A percentile compares a stretch with the other conserved stretches of the same genome.
Conservation (phyloP, 257 asterid species). For the Nicotiana paniculata region DNA sequence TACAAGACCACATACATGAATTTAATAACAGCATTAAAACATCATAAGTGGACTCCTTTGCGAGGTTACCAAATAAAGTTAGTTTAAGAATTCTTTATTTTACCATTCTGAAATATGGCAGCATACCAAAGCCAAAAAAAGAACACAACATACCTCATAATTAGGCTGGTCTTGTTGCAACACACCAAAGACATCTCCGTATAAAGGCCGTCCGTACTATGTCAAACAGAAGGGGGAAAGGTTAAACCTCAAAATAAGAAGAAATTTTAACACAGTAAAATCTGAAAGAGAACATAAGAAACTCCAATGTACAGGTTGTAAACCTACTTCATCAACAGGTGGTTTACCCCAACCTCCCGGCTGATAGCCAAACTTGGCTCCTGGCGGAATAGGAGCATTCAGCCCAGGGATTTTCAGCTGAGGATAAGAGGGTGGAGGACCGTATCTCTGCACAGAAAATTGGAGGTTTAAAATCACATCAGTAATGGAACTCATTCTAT, state of each 20-base stretch:
- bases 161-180: slow-evolving; percentile 73
- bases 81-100: not conserved
- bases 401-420: slow-evolving; percentile 93
- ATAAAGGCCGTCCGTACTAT: slow-evolving; percentile 83
- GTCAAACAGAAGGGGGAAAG: slow-evolving; percentile 6
- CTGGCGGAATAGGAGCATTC: slow-evolving; percentile 92
- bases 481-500: not conserved
- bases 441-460: slow-evolving; percentile 63
- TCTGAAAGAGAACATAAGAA: slow-evolving; percentile 29
- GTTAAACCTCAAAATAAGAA: not conserved
- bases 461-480: not conserved
- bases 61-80: not conserved
- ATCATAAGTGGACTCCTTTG: not conserved
- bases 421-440: slow-evolving; percentile 99
- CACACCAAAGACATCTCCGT: slow-evolving; percentile 95
- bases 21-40: not conserved
- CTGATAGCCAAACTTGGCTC: slow-evolving; percentile 97
- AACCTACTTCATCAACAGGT: slow-evolving; percentile 89
- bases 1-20: not conserved
- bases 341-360: slow-evolving; percentile 99
- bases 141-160: slow-evolving; percentile 49
- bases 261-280: slow-evolving; percentile 39
- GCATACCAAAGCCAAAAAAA: not conserved
- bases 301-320: not conserved
- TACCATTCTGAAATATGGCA: not conserved